These are phyloP conservation scores for Schizosaccharomyces japonicus DNA, from an alignment of 805 yeast genomes.

Conservation along the genomic window DNA sequence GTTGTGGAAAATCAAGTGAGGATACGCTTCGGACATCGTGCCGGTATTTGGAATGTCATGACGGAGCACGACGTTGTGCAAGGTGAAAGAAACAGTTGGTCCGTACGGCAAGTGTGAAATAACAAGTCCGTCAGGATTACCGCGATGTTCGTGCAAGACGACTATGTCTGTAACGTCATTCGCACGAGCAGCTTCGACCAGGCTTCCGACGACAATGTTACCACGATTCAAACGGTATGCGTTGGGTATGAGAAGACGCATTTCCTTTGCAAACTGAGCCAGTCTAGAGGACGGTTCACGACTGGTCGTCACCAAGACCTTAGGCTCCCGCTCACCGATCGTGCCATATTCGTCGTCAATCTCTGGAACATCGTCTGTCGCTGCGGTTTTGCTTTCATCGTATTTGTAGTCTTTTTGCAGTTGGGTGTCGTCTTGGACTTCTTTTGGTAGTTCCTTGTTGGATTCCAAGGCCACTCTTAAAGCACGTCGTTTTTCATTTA, in stretches of 20 bases:
- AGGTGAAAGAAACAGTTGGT: slow-evolving; percentile 79
- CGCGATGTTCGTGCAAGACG: slow-evolving; percentile 85
- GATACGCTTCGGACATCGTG: slow-evolving; percentile 73
- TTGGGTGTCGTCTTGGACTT: slow-evolving; percentile 63
- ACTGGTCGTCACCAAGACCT: slow-evolving; percentile 76
- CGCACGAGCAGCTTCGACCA: slow-evolving; percentile 61
- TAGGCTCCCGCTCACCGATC: slow-evolving; percentile 76
- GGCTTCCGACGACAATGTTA: slow-evolving; percentile 59
- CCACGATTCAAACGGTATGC: slow-evolving; percentile 81
- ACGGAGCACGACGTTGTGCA: slow-evolving; percentile 81
- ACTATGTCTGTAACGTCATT: slow-evolving; percentile 67
- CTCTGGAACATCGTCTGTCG: slow-evolving; percentile 20
- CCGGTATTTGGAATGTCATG: slow-evolving; percentile 78
- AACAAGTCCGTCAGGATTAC: slow-evolving; percentile 87
- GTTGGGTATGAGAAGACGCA: slow-evolving; percentile 72
- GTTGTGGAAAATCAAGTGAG: slow-evolving; percentile 81
- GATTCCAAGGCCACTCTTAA: slow-evolving; percentile 70
- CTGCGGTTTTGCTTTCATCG: slow-evolving; percentile 44
- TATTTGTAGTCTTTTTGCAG: slow-evolving; percentile 61
- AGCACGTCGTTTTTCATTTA: slow-evolving; percentile 67
- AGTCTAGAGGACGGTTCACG: slow-evolving; percentile 71
- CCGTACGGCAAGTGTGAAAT: slow-evolving; percentile 94
- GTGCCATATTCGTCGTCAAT: slow-evolving; percentile 83
- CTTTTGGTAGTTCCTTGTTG: slow-evolving; percentile 77
- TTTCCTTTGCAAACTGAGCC: slow-evolving; percentile 78